Evolutionary conservation across 176 grass and related monocot genomes (phyloP).

Genomic region (Musa schizocarpa): DNA sequence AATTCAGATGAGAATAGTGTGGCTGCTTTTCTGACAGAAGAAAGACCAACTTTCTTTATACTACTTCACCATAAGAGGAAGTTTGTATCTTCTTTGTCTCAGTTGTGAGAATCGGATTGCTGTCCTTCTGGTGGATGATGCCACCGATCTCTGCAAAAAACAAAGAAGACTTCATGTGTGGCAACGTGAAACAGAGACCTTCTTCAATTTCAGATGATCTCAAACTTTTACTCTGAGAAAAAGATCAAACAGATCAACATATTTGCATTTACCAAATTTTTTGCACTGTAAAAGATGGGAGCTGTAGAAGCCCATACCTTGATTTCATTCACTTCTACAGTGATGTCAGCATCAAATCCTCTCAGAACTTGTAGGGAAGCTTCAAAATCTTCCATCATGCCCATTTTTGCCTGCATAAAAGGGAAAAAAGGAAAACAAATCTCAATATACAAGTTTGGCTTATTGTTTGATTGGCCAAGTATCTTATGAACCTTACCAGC

Average conservation of each 20-base stretch:
- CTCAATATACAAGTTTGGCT: background rate
- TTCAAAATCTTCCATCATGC: conserved; percentile 77
- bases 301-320: conserved; percentile 40
- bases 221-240: background rate
- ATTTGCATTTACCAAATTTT: background rate
- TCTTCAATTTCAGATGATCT: background rate
- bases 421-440: background rate
- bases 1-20: background rate
- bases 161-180: background rate
- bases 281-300: background rate
- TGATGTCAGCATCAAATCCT: conserved; percentile 91
- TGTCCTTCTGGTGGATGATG: conserved; percentile 63
- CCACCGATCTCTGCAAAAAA: conserved; percentile 62
- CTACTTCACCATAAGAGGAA: conserved; percentile 53
- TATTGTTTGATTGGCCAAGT: background rate
- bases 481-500: conserved; percentile 55
- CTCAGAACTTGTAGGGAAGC: conserved; percentile 85
- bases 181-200: background rate
- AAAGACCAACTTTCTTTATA: background rate
- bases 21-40: background rate
- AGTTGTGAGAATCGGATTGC: conserved; percentile 73
- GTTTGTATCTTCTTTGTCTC: conserved; percentile 70
- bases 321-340: conserved; percentile 74
- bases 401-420: conserved; percentile 84
- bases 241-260: background rate